Evolutionary conservation across 352 stramenopile species (phyloP).

Genomic region (Chrysophaeum taylorii): DNA sequence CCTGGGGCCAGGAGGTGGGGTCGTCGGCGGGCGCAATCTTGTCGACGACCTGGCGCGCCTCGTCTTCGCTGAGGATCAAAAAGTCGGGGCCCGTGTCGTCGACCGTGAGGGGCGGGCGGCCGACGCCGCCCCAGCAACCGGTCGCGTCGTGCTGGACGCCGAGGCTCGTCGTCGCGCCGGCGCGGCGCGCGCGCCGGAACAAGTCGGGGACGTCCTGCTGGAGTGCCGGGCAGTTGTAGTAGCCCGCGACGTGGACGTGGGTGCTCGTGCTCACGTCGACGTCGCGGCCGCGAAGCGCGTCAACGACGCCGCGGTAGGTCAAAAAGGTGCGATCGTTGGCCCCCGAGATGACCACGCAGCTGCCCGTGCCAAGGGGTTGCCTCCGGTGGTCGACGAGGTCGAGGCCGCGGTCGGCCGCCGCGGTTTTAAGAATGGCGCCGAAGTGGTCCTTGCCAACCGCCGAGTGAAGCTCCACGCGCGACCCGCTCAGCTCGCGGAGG

Average conservation of each 20-base stretch:
- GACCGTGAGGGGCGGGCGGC: background rate
- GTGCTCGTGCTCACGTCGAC: constrained; percentile 15
- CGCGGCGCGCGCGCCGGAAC: constrained; percentile 45
- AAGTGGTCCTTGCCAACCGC: constrained; percentile 36
- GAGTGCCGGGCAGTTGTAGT: constrained; percentile 59
- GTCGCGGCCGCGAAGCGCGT: background rate
- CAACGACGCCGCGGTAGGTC: constrained; percentile 31
- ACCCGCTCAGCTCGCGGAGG: constrained; percentile 43
- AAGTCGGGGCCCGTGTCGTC: constrained; percentile 39
- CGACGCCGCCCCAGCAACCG: constrained; percentile 44
- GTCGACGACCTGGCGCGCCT: constrained; percentile 58
- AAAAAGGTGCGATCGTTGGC: constrained; percentile 59
- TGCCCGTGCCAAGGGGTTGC: constrained; percentile 34
- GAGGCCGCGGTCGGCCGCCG: constrained; percentile 23
- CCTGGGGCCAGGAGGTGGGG: background rate
- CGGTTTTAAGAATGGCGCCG: constrained; percentile 24
- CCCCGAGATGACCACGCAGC: constrained; percentile 63
- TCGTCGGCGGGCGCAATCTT: constrained; percentile 21
- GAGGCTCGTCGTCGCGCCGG: constrained; percentile 57
- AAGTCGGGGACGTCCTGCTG: constrained; percentile 46
- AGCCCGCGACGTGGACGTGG: constrained; percentile 34
- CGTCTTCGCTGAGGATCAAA: constrained; percentile 64
- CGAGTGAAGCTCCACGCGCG: constrained; percentile 51
- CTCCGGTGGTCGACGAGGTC: background rate
- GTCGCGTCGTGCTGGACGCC: constrained; percentile 63